phyloP scores from a whole-genome alignment of 1,284 basidiomycete species.

The Boletellus deceptivus region DNA sequence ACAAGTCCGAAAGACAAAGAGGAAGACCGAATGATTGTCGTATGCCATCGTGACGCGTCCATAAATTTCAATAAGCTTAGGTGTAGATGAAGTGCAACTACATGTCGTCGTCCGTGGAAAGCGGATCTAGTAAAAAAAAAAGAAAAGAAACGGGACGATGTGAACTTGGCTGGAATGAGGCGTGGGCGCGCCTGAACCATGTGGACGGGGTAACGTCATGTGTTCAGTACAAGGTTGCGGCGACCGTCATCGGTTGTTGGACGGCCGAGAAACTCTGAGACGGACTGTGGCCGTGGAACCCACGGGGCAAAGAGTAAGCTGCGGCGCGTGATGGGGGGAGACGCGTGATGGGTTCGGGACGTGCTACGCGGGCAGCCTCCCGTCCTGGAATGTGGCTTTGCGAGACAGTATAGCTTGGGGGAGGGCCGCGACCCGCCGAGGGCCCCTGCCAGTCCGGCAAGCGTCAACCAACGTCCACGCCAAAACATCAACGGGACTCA shows the following conservation, averaged over 20 bases:
- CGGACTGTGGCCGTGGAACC: slow-evolving; percentile 20
- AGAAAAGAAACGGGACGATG: too few relatives aligned
- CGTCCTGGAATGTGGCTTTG: neutral
- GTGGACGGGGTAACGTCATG: slow-evolving; percentile 3
- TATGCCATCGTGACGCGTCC: too few relatives aligned
- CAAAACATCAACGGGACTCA: slow-evolving; percentile 12
- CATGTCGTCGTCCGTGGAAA: neutral
- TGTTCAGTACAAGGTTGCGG: slow-evolving; percentile 17
- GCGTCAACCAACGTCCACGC: neutral
- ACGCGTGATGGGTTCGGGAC: slow-evolving; percentile 1
- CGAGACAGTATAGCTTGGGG: slow-evolving; percentile 26
- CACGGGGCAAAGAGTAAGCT: slow-evolving; percentile 9
- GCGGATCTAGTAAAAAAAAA: neutral
- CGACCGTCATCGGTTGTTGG: slow-evolving; percentile 26
- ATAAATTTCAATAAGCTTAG: too few relatives aligned
- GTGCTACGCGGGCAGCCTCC: neutral
- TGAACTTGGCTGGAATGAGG: neutral
- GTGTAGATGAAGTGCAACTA: too few relatives aligned
- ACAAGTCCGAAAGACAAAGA: too few relatives aligned
- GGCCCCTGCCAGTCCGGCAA: slow-evolving; percentile 9
- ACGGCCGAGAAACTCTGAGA: slow-evolving; percentile 26
- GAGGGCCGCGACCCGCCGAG: slow-evolving; percentile 11
- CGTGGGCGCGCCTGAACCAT: slow-evolving; percentile 1
- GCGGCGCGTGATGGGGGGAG: slow-evolving; percentile 17
- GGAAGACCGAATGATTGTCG: too few relatives aligned